Conservation (phyloP, 768 basidiomycete species). For the Candolleomyces aberdarensis region DNA sequence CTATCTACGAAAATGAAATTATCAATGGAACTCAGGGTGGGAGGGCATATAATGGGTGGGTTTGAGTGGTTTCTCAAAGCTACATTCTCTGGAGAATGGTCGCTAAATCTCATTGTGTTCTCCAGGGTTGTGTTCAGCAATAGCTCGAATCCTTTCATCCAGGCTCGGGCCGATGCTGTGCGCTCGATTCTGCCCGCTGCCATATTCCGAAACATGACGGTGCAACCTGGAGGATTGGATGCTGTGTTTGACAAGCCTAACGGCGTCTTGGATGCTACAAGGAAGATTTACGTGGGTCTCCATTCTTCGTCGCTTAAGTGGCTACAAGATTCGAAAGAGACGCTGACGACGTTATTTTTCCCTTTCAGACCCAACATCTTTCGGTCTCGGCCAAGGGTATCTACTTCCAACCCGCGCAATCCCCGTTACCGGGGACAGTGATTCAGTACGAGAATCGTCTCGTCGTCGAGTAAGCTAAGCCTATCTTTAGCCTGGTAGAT, state of each 20-base stretch:
- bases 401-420: constrained; percentile 50
- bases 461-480: constrained; percentile 51
- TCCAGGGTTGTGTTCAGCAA: constrained; percentile 42
- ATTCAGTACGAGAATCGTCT: constrained; percentile 46
- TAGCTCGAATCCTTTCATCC: constrained; percentile 41
- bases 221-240: constrained; percentile 36
- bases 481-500: not conserved
- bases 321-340: too few species aligned
- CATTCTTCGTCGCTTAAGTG: not conserved
- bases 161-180: constrained; percentile 48
- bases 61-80: not conserved
- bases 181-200: constrained; percentile 56
- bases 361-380: constrained; percentile 50
- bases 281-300: constrained; percentile 46
- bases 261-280: constrained; percentile 53
- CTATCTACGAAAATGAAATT: constrained; percentile 19
- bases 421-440: constrained; percentile 35
- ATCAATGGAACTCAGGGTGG: constrained; percentile 43
- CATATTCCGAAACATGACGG: constrained; percentile 51
- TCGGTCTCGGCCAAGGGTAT: constrained; percentile 52
- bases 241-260: constrained; percentile 45
- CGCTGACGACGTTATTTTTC: not conserved
- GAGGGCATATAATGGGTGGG: constrained; percentile 59
- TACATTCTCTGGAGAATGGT: not conserved
- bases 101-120: not conserved